Base-by-base conservation (phyloP, 345 rosid genomes). In the Dimocarpus longan region DNA sequence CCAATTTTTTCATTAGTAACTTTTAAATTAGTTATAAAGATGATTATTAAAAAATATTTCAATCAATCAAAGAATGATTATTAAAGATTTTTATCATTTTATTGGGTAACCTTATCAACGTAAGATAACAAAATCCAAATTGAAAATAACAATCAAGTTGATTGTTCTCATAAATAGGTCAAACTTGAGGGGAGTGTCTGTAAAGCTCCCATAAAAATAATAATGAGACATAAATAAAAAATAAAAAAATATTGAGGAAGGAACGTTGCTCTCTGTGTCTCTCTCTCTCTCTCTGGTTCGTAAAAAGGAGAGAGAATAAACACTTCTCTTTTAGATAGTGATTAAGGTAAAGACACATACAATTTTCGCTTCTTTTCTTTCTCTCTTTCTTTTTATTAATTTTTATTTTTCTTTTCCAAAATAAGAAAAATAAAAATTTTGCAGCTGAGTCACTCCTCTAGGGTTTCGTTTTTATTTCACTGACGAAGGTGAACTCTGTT, bases 381-480 rank as follows among this genome's bases (percentile, higher is more conserved):
- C 37, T 32, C 37, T 68, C 57, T 56, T 74, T 66, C 12, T 46
- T 73, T 24, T 76, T 10, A 13, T 10, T 52, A 2, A 52, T 52
- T 52, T 60, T 60, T 60, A 60, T 19, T 60, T 32, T 32, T 60
- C 22, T n/a, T 60, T 19, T 18, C 6, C 10, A 21, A 60, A 8
- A 15, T 18, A 19, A 15, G 6, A 56, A 60, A 19, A 60, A n/a
- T 3, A 3, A 52, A 10, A 60, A 60, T 19, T n/a, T 63, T 40
- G 74, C 40, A 68, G 73, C 79, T 12, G 80, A 72, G 71, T 77
- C 78, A 15, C 72, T 75, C 81, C 84, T 82, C 84, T 84, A 84
- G 89, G 86, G 88, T 87, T 82, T 85, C 74, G 11, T n/a, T 74
- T 54, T 19, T 18, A 50, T 63, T 40, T 19, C 40, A 32, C 18